phyloP scores from a whole-genome alignment of 306 rosid genomes.

The Luffa aegyptiaca region DNA sequence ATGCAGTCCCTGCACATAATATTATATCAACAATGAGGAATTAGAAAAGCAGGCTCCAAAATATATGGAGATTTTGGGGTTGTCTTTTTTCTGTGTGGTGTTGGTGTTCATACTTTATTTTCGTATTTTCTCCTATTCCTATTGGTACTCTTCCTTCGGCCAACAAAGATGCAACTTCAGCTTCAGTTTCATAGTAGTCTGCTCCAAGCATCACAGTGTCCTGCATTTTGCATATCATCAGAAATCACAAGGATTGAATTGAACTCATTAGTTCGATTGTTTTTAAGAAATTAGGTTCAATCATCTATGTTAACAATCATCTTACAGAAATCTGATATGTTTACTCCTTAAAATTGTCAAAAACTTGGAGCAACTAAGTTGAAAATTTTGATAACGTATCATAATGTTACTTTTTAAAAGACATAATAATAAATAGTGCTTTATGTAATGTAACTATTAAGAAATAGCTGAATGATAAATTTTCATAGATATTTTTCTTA shows the following conservation, averaged over 20 bases:
- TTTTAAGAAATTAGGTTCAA: neutral
- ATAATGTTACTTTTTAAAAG: neutral
- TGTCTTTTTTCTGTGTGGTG: neutral
- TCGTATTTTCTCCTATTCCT: constrained; percentile 87
- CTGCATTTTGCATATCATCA: constrained; percentile 26
- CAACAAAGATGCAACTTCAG: constrained; percentile 45
- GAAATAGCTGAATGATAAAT: neutral
- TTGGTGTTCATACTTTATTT: constrained; percentile 45
- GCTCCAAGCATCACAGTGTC: constrained; percentile 97
- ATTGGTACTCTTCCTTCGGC: constrained; percentile 83
- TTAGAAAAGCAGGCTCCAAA: neutral
- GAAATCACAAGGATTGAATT: neutral
- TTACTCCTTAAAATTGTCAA: neutral
- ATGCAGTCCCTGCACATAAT: constrained; percentile 61
- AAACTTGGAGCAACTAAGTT: neutral
- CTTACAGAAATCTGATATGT: neutral
- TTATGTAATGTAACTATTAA: neutral
- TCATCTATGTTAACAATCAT: neutral
- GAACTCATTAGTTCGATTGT: neutral
- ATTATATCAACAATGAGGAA: constrained; percentile 12
- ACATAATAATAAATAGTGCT: neutral
- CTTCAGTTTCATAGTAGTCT: constrained; percentile 74
- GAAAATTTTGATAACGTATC: neutral
- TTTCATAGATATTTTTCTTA: neutral
- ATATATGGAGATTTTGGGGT: neutral